These are phyloP conservation scores for Botrytis byssoidea DNA, from an alignment of 2,329 filamentous ascomycete genomes.

Conservation along the genomic window DNA sequence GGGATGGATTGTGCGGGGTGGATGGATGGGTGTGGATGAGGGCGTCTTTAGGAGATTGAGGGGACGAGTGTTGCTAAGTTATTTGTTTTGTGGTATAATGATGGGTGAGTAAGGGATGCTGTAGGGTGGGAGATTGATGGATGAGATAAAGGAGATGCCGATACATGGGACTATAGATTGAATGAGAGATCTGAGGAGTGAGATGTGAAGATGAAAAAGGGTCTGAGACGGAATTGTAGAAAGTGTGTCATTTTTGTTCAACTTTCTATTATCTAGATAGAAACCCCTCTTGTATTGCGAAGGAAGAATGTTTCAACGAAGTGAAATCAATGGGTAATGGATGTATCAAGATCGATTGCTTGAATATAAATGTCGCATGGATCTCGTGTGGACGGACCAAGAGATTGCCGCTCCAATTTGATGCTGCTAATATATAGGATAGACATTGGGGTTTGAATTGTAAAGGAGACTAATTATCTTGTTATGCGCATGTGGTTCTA, in stretches of 20 bases:
- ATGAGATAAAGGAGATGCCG: neutral
- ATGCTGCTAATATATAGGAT: neutral
- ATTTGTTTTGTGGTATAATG: neutral
- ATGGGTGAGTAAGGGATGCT: neutral
- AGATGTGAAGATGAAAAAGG: neutral
- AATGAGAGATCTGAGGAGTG: too few relatives aligned
- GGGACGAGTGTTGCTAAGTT: neutral
- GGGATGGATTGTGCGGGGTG: neutral
- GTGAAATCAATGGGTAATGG: neutral
- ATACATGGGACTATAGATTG: neutral
- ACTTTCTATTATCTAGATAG: too few relatives aligned
- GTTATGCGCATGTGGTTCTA: neutral
- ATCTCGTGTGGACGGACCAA: neutral
- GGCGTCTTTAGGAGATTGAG: neutral
- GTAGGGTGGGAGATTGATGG: neutral
- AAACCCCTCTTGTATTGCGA: too few relatives aligned
- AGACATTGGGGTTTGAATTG: neutral
- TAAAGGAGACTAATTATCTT: neutral
- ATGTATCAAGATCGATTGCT: neutral
- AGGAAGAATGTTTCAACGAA: neutral
- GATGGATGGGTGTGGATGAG: neutral
- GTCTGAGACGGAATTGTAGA: too few relatives aligned
- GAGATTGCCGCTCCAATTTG: neutral
- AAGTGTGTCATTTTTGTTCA: neutral
- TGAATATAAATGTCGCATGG: neutral